These are phyloP conservation scores for Chlamydomonas urium DNA, from an alignment of 139 green algal species.

Conservation along the genomic window DNA sequence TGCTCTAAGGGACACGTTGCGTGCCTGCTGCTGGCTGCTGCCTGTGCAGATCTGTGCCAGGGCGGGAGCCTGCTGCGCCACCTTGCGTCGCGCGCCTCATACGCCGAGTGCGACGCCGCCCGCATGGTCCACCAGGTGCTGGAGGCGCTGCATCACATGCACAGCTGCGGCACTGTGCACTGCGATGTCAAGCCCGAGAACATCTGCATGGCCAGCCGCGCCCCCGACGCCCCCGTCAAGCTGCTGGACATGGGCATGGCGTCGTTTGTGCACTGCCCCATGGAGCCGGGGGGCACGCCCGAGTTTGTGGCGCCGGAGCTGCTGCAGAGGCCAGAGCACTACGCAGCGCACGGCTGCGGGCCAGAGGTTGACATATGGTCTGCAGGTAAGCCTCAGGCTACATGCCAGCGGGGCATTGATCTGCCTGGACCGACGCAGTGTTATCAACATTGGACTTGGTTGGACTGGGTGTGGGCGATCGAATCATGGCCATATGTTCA, in stretches of 20 bases:
- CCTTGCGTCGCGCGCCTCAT: not conserved
- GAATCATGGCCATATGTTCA: no score
- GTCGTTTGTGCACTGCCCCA: constrained; percentile 21
- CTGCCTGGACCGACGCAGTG: no score
- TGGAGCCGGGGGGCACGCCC: constrained; percentile 30
- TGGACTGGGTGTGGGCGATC: no score
- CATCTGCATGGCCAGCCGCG: constrained; percentile 34
- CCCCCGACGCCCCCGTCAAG: constrained; percentile 30
- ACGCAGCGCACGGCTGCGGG: constrained; percentile 18
- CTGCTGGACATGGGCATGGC: constrained; percentile 39
- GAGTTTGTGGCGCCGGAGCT: constrained; percentile 44
- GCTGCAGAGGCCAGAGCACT: constrained; percentile 21
- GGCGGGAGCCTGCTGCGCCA: not conserved
- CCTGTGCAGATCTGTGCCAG: not conserved
- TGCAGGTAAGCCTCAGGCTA: no score
- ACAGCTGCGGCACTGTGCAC: constrained; percentile 41
- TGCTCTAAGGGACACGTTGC: no score
- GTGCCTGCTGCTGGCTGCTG: no score
- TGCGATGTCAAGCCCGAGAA: constrained; percentile 56
- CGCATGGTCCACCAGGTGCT: constrained; percentile 39
- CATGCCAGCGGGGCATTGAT: no score
- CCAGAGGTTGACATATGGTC: constrained; percentile 38
- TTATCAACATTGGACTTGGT: no score
- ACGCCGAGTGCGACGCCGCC: constrained; percentile 35
- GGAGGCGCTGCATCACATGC: constrained; percentile 40